Evolutionary conservation across 169 alveolate genomes (phyloP).

Genomic region (Plasmodium cynomolgi): DNA sequence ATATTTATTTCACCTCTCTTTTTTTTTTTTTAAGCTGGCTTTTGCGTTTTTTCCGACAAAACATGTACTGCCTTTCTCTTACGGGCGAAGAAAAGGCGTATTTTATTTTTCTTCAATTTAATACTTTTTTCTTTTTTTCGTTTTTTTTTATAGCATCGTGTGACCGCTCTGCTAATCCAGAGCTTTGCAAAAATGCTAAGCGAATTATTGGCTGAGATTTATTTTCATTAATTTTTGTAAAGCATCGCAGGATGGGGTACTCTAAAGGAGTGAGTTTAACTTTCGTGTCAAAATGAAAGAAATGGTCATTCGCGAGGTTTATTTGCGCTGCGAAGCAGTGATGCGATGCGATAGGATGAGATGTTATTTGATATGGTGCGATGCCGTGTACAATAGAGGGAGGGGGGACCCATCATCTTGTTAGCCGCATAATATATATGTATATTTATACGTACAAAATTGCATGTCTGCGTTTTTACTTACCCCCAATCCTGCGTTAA

Average conservation of each 20-base stretch:
- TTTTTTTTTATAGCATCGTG: not conserved
- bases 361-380: not conserved
- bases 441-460: not conserved
- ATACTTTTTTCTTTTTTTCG: not conserved
- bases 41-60: not conserved
- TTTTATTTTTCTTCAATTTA: not conserved
- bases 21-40: not conserved
- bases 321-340: not conserved
- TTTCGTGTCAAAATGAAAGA: not conserved
- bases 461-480: not conserved
- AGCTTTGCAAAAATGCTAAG: not conserved
- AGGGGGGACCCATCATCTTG: not conserved
- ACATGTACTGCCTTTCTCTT: not conserved
- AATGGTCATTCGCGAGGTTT: not conserved
- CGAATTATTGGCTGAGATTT: not conserved
- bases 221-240: not conserved
- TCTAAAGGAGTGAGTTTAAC: not conserved
- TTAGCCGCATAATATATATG: not conserved
- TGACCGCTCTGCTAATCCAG: not conserved
- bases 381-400: not conserved
- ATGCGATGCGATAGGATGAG: not conserved
- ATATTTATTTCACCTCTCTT: not conserved
- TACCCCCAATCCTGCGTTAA: not conserved
- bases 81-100: not conserved
- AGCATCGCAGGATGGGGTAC: not conserved